A percentile compares a stretch with the other conserved stretches of the same genome.
Evolutionary conservation across 495 filamentous ascomycete species (phyloP).

Genomic region (Hypoxylon trugodes): DNA sequence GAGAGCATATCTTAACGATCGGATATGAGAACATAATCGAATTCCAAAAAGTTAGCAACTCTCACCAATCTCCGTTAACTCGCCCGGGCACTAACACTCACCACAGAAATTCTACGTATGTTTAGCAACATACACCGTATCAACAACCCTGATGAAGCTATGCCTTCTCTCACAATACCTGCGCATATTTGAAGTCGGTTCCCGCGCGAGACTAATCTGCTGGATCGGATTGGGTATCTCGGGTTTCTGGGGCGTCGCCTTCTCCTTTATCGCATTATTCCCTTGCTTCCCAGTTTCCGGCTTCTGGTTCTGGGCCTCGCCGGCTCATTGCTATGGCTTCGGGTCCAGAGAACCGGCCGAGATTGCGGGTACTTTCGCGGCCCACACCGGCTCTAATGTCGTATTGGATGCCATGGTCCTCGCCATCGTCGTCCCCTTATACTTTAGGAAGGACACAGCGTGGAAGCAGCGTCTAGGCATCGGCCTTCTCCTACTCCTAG

Average conservation of each 20-base stretch:
- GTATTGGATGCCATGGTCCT: constrained; percentile 41
- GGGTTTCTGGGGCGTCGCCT: constrained; percentile 39
- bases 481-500: constrained; percentile 36
- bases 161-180: constrained; percentile 43
- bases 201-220: constrained; percentile 27
- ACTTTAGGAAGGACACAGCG: constrained; percentile 31
- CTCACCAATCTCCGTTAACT: neutral
- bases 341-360: constrained; percentile 34
- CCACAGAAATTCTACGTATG: constrained; percentile 40
- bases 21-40: constrained; percentile 14
- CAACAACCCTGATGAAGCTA: constrained; percentile 43
- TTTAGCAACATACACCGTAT: constrained; percentile 40
- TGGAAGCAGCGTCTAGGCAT: constrained; percentile 43
- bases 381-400: constrained; percentile 38
- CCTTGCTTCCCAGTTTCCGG: constrained; percentile 42
- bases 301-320: constrained; percentile 40
- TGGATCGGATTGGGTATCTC: constrained; percentile 35
- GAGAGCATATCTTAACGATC: constrained; percentile 38
- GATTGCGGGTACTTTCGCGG: constrained; percentile 39
- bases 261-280: constrained; percentile 40
- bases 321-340: constrained; percentile 41
- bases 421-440: constrained; percentile 42
- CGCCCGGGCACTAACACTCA: constrained; percentile 15
- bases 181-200: constrained; percentile 35
- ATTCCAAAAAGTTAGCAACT: constrained; percentile 38